phyloP scores from a whole-genome alignment of 2,329 filamentous ascomycete species.

The Ascochyta viciae-villosae region DNA sequence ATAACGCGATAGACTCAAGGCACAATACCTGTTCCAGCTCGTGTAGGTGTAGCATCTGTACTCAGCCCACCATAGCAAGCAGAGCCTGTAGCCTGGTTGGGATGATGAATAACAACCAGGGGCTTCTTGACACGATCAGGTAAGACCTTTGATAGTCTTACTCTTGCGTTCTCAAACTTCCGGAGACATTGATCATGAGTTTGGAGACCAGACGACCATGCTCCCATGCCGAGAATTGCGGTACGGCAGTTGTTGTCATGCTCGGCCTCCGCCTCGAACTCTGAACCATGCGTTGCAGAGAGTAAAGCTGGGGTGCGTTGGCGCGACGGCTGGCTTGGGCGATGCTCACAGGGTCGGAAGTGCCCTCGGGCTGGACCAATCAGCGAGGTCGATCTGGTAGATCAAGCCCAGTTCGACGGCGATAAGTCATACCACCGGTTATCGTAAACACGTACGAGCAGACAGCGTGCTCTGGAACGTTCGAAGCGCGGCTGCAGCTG shows the following conservation, averaged over 20 bases:
- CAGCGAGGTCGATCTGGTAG: not conserved
- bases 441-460: not conserved
- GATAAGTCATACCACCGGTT: not conserved
- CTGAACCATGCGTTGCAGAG: slow-evolving; percentile 37
- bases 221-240: slow-evolving; percentile 26
- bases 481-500: not conserved
- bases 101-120: slow-evolving; percentile 11
- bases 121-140: slow-evolving; percentile 30
- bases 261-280: slow-evolving; percentile 29
- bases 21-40: not conserved
- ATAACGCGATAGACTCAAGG: not conserved
- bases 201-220: slow-evolving; percentile 22
- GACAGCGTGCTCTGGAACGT: not conserved
- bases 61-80: slow-evolving; percentile 21
- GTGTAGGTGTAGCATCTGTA: not conserved
- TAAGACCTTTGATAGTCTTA: slow-evolving; percentile 12
- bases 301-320: slow-evolving; percentile 17
- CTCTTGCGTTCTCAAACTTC: slow-evolving; percentile 19
- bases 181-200: slow-evolving; percentile 17
- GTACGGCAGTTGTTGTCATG: slow-evolving; percentile 15
- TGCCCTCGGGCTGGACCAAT: not conserved
- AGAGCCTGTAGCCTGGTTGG: slow-evolving; percentile 1
- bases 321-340: not conserved
- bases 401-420: not conserved
- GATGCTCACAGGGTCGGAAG: not conserved